Base-by-base conservation (phyloP, 495 filamentous ascomycete species). In the Xylaria palmicola region DNA sequence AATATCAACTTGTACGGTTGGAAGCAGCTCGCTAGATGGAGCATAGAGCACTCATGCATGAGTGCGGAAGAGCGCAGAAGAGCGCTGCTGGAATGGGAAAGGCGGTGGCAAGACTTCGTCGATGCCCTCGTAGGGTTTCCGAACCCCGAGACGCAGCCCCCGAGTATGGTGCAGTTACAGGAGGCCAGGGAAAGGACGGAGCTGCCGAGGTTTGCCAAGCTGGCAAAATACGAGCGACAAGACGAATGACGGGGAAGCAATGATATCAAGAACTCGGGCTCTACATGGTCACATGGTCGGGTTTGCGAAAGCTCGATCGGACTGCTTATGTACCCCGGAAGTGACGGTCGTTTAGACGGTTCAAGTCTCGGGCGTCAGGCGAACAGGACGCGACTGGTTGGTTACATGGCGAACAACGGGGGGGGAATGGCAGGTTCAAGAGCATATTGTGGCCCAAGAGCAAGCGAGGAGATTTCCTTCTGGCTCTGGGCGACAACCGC, bases 11-110 rank as follows among this genome's bases (percentile, higher is more conserved):
- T 85, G 2, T 71, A 74, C 41, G 81, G 81, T 17, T 79, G 80
- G 72, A 78, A 78, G 53, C 79, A 82, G 71, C 76, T 85, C n/a
- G 74, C 74, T 15, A 69, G 74, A 66, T 83, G 81, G 81, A 83
- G 81, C 59, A 72, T 85, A 34, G 74, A 82, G 51, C 79, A 85
- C 62, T 72, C 81, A 5, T 83, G 79, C 65, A 65, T 83, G 68
- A 69, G 69, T 53, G 49, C 60, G 20, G 69, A 68, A 7, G 67
- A 77, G 53, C 68, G 56, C 48, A 47, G 65, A 8, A 53, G 67
- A 27, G 63, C 77, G 12, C 60, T 71, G 17, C 59, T 44, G 2
- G 70, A 74, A 27, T 84, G 82, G 82, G 63, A 74, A 60, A 59
- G 41, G 30, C 74, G 70, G 60, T 83, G 80, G 80, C 53, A 75